These are phyloP conservation scores for Theileria orientalis DNA, from an alignment of 169 alveolate species.

Conservation along the genomic window DNA sequence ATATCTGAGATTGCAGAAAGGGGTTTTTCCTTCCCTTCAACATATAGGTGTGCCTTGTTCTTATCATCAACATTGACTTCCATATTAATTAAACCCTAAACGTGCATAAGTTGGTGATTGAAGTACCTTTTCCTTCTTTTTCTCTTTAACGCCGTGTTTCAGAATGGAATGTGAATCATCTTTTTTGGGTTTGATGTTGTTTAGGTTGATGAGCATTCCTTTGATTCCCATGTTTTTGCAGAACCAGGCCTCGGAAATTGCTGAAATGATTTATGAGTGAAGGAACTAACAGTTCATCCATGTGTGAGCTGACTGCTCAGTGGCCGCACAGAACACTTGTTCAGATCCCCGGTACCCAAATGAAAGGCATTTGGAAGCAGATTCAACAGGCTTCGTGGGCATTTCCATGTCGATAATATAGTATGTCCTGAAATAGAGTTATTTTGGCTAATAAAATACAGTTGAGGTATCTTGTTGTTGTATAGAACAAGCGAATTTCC, in stretches of 20 bases:
- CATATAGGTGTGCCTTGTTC: constrained; percentile 51
- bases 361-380: constrained; percentile 58
- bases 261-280: neutral
- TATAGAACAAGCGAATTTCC: constrained; percentile 49
- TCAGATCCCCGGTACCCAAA: constrained; percentile 54
- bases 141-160: constrained; percentile 53
- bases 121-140: constrained; percentile 14
- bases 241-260: constrained; percentile 63
- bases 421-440: constrained; percentile 12
- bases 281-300: constrained; percentile 56
- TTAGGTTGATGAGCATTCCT: constrained; percentile 35
- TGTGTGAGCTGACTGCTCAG: constrained; percentile 49
- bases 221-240: constrained; percentile 52
- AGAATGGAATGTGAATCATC: neutral
- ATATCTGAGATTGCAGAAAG: constrained; percentile 27
- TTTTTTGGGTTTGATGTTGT: constrained; percentile 14
- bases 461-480: constrained; percentile 43
- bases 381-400: constrained; percentile 55
- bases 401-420: constrained; percentile 46
- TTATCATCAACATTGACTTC: constrained; percentile 56
- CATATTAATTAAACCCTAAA: constrained; percentile 56
- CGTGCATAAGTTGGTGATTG: neutral
- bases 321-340: constrained; percentile 53
- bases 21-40: constrained; percentile 59
- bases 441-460: neutral